Evolutionary conservation across 2,329 filamentous ascomycete genomes (phyloP).

Genomic region (Colletotrichum shisoi): DNA sequence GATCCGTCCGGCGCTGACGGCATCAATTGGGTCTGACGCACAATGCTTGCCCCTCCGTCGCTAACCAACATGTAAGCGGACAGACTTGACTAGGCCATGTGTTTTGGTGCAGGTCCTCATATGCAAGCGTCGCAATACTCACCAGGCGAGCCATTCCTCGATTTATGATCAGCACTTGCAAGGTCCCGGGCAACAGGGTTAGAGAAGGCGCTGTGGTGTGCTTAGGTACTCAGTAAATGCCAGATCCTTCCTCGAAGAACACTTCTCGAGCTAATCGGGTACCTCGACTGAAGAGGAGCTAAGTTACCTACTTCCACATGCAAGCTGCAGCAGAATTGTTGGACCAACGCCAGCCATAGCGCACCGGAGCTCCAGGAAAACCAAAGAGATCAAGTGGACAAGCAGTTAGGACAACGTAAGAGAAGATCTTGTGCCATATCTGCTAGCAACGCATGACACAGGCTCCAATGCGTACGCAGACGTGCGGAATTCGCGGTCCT

Average conservation of each 20-base stretch:
- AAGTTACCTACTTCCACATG: conserved; percentile 18
- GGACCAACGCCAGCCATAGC: conserved; percentile 31
- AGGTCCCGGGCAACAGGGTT: neutral
- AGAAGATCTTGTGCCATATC: conserved; percentile 16
- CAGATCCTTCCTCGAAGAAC: conserved; percentile 13
- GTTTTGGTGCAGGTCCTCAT: neutral
- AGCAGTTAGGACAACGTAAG: neutral
- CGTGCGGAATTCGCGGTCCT: conserved; percentile 17
- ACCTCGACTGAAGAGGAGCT: conserved; percentile 28
- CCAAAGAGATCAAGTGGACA: conserved; percentile 20
- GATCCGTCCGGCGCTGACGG: conserved; percentile 35
- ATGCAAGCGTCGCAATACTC: conserved; percentile 26
- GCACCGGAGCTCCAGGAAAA: conserved; percentile 30
- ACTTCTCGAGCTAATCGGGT: conserved; percentile 21
- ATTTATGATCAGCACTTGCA: neutral
- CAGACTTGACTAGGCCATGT: neutral
- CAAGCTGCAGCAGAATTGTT: conserved; percentile 29
- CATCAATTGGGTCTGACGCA: conserved; percentile 25
- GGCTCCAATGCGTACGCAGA: conserved; percentile 26
- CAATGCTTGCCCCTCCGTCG: conserved; percentile 20
- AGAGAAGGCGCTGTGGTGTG: conserved; percentile 1
- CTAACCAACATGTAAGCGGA: conserved; percentile 15
- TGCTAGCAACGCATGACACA: conserved; percentile 6
- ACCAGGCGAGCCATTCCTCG: neutral
- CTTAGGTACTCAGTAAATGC: neutral